Evolutionary conservation across 2,329 filamentous ascomycete genomes (phyloP), one percentile per base, ranked within the genome.

Genomic region (Magnaporthiopsis incrustans): DNA sequence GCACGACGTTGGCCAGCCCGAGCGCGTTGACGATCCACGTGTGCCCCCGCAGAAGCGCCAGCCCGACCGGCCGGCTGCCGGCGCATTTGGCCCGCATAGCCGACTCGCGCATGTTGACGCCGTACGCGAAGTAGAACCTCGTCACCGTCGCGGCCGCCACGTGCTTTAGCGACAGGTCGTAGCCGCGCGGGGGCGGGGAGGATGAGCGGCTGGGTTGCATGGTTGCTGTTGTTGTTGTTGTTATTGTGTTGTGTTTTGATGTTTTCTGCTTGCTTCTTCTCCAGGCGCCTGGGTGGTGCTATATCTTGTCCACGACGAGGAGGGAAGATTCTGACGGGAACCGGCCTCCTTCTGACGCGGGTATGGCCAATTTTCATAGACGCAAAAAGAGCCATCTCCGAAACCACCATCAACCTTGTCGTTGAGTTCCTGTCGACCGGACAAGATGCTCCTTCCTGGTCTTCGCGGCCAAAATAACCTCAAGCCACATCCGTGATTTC

Each of bases 1-100:
- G 58, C 30, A 78, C 65, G 35, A 81, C 72, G 67, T 81, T 81
- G 64, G 78, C 79, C 62, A 75, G 79, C 30, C 78, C 78, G 30
- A 78, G 75, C 70, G 79, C 72, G 69, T 81, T 81, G 73, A 81
- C 80, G 68, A 79, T 77, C 75, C 78, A 81, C 38, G 73, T 71
- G 67, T 77, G 74, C 65, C 75, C 71, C 25, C 68, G 66, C 25
- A 81, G 71, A 15, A 73, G 70, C 26, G 72, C 79, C 15, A 71
- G 70, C 4, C 78, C 78, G 65, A 78, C 70, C 67, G 75, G 76
- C 32, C 67, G 71, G 69, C 76, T 78, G 32, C 72, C 72, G 26
- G 78, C 78, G 63, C 79, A 81, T 65, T 77, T 72, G 25, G 68
- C 67, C 65, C 74, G 74, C 78, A 81, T 81, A 71, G 80, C 77